Base-by-base conservation (phyloP, 176 grass and related monocot species). In the Oryza meridionalis region DNA sequence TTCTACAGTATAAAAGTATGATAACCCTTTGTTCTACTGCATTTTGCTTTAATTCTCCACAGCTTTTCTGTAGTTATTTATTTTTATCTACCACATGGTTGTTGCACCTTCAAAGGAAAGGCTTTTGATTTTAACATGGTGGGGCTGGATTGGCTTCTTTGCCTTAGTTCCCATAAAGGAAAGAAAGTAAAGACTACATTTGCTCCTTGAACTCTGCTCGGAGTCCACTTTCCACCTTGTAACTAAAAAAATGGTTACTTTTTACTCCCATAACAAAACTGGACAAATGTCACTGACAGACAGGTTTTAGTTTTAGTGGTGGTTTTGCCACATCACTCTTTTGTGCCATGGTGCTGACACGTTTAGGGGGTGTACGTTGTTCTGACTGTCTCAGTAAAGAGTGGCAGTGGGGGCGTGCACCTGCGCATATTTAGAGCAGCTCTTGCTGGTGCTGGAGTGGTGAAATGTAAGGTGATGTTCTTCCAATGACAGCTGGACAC, bases 1-100 rank as follows among this genome's bases (percentile, higher is more conserved):
- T 99, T 99, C 84, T 99, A 99, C 93, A 99, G 93, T 69, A 91
- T 99, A 90, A 72, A 92, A 68, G 97, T 99, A 99, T 83, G 86
- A 72, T 79, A 40, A 16, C 81, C 25, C 69, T 84, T 73, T 43
- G 66, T 5, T 32, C 64, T 73, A 46, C 63, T 71, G 35, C 33
- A n/a, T 73, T 70, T 70, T 75, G 19, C 53, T 58, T 58, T 21
- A 9, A n/a, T 14, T 35, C 63, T 31, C 6, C 0, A 51, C 42
- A 29, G 14, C 73, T 77, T 65, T 14, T 58, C 53, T 58, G 6
- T 2, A 15, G 53, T n/a, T 58, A n/a, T 21, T 21, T 15, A 58
- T 58, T 37, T 59, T 33, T 85, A 79, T 80, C 42, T 43, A 43
- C 42, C 7, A 72, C 45, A 69, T 82, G 42, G 33, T 27, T 31